Evolutionary conservation across 2,329 filamentous ascomycete genomes (phyloP).

Genomic region (Fusarium sp.): DNA sequence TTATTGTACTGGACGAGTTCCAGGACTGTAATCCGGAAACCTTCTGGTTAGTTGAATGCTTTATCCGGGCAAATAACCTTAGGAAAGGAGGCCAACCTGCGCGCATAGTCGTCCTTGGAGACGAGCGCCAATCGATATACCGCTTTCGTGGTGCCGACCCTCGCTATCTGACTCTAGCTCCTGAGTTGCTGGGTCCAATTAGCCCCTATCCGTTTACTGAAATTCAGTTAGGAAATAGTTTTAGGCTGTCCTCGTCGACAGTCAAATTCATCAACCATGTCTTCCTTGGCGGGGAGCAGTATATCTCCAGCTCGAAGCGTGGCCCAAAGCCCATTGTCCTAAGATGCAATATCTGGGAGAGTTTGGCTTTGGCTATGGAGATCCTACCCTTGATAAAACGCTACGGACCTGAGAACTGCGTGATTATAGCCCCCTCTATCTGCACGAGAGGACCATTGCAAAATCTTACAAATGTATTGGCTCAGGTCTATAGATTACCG

Average conservation of each 20-base stretch:
- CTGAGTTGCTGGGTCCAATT: conserved; percentile 36
- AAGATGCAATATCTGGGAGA: conserved; percentile 22
- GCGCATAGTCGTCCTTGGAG: conserved; percentile 48
- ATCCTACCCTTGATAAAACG: conserved; percentile 38
- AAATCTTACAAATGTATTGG: conserved; percentile 9
- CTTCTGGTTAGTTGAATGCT: conserved; percentile 46
- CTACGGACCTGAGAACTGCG: conserved; percentile 36
- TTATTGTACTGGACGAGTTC: conserved; percentile 50
- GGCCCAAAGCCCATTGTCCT: conserved; percentile 48
- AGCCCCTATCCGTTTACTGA: conserved; percentile 40
- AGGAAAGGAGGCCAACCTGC: conserved; percentile 26
- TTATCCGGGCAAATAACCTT: conserved; percentile 42
- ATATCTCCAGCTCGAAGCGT: conserved; percentile 47
- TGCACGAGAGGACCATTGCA: conserved; percentile 1
- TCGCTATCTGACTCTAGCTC: conserved; percentile 45
- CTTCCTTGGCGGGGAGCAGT: conserved; percentile 45
- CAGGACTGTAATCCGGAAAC: conserved; percentile 49
- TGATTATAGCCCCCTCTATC: conserved; percentile 22
- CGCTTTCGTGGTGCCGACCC: conserved; percentile 47
- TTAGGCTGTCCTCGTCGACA: conserved; percentile 44
- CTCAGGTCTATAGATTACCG: conserved; percentile 27
- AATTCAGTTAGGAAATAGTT: conserved; percentile 43
- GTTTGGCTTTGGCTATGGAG: conserved; percentile 22
- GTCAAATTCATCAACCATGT: conserved; percentile 46
- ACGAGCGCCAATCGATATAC: conserved; percentile 50